phyloP scores from a whole-genome alignment of 176 grass and related monocot species.

The Luzula sylvatica region DNA sequence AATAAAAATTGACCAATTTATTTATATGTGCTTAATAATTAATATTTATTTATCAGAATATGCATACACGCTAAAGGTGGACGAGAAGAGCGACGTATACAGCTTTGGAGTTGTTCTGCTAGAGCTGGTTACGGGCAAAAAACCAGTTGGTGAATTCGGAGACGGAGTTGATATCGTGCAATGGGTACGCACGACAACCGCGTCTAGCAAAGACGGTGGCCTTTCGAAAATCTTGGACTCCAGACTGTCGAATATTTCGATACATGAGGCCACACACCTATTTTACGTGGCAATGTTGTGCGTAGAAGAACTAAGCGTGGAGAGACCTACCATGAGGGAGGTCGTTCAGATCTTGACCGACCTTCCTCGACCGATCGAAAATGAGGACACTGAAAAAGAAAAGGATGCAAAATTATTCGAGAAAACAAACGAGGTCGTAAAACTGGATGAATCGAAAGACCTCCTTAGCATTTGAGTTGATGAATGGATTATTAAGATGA shows the following conservation, averaged over 20 bases:
- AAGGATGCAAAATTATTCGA: neutral
- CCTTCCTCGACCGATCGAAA: conserved; percentile 18
- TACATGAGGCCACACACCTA: conserved; percentile 50
- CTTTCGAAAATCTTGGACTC: conserved; percentile 48
- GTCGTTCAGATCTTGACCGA: conserved; percentile 75
- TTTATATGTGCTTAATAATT: conserved; percentile 2
- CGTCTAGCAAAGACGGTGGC: conserved; percentile 50
- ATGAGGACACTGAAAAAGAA: conserved; percentile 1
- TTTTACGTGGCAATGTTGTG: conserved; percentile 82
- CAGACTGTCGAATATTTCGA: conserved; percentile 34
- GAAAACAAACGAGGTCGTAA: neutral
- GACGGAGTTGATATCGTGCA: conserved; percentile 94
- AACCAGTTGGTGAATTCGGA: conserved; percentile 73
- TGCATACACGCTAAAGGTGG: conserved; percentile 90
- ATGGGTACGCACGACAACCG: conserved; percentile 51
- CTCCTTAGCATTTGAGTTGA: conserved; percentile 6
- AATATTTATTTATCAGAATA: conserved; percentile 36
- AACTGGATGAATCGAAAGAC: conserved; percentile 11
- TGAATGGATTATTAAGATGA: neutral
- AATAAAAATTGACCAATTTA: conserved; percentile 4
- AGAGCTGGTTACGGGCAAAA: conserved; percentile 50
- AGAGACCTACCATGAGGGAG: conserved; percentile 82
- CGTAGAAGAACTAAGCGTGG: conserved; percentile 64
- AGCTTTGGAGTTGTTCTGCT: conserved; percentile 83
- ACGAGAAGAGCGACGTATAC: conserved; percentile 93